Percentiles rank a stretch among this genome's conserved stretches.
phyloP scores from a whole-genome alignment of 441 rosid genomes.

The Codiaeum variegatum region DNA sequence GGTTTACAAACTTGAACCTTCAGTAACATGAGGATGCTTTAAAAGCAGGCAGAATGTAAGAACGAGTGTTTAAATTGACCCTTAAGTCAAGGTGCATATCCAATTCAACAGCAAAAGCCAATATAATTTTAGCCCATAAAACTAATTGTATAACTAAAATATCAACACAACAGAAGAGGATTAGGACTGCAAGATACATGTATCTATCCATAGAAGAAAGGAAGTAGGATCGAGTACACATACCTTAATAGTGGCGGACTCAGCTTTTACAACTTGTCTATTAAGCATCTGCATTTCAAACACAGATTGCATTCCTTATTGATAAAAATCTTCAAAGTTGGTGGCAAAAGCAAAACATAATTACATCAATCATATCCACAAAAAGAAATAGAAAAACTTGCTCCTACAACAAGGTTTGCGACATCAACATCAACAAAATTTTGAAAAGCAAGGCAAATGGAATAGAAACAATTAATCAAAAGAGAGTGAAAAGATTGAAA shows the following conservation, averaged over 20 bases:
- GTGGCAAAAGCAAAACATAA: background rate
- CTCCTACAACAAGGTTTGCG: background rate
- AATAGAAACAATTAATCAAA: background rate
- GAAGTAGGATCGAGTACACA: conserved; percentile 1
- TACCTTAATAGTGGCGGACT: conserved; percentile 87
- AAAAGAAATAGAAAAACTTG: background rate
- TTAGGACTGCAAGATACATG: background rate
- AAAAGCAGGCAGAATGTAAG: background rate
- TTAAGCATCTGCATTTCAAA: conserved; percentile 50
- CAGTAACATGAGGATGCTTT: background rate
- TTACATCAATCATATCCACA: background rate
- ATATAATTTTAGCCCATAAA: background rate
- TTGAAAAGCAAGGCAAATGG: background rate
- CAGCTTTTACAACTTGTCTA: conserved; percentile 88
- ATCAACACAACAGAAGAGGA: background rate
- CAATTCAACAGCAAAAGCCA: background rate
- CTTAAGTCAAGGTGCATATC: background rate
- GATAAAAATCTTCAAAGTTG: conserved; percentile 3
- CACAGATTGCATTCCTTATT: background rate
- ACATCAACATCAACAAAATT: background rate
- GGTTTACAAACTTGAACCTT: background rate
- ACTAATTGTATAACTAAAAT: background rate
- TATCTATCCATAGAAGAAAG: background rate
- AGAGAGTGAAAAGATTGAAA: background rate
- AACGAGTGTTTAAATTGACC: background rate